Conservation (phyloP, 2,329 filamentous ascomycete species). For the Colletotrichum sp. region DNA sequence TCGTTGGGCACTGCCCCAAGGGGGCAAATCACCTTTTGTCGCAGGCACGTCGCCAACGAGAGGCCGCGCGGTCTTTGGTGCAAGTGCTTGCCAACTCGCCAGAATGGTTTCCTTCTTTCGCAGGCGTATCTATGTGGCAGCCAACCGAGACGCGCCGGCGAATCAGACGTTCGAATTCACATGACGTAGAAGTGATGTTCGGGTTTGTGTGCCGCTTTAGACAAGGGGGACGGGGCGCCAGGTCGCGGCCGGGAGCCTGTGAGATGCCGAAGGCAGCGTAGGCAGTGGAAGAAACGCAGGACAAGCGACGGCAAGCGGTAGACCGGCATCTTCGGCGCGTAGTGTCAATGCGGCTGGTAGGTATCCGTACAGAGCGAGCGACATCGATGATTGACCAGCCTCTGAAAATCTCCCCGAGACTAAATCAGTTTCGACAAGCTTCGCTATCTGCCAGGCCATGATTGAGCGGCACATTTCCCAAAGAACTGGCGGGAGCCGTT, state of each 20-base stretch:
- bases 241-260: not conserved
- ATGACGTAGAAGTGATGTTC: constrained; percentile 15
- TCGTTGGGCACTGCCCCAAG: not conserved
- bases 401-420: not conserved
- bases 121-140: constrained; percentile 6
- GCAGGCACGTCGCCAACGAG: not conserved
- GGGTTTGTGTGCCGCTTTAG: constrained; percentile 11
- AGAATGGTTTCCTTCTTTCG: not conserved
- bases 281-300: not conserved
- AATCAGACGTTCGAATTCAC: not conserved
- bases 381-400: not conserved
- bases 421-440: not conserved
- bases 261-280: not conserved
- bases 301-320: not conserved
- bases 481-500: not conserved
- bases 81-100: not conserved
- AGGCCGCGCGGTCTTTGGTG: not conserved
- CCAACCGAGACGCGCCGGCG: not conserved
- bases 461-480: not conserved
- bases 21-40: not conserved
- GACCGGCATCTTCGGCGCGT: constrained; percentile 7
- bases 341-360: not conserved
- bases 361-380: not conserved
- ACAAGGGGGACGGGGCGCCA: constrained; percentile 5
- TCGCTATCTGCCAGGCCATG: not conserved